Base-by-base conservation (phyloP, 2,329 filamentous ascomycete genomes). In the Paecilomyces dactylethromorphus region DNA sequence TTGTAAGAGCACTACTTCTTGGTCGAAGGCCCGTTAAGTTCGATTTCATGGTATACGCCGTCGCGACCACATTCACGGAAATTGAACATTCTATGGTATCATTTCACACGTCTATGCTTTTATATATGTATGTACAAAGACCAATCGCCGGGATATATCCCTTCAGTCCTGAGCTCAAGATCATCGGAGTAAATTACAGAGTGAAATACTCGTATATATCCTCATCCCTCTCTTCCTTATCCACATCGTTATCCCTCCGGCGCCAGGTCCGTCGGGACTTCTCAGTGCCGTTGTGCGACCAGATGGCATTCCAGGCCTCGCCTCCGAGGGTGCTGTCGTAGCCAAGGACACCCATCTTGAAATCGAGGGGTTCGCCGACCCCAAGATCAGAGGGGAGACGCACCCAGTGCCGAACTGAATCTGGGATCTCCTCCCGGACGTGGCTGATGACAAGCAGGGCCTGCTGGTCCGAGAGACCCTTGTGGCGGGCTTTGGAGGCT, bases 381-480 rank as follows among this genome's bases (percentile, higher is more conserved):
- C 67, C 66, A 6, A 58, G 65, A 18, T 65, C 66, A 5, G 71
- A 72, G 1, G 93, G 92, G 31, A 97, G 78, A 71, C 90, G 92
- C 55, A 97, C 80, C 88, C 90, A 97, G 70, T 95, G 86, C 53
- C 91, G 79, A 24, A 97, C 84, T 64, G 87, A 88, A 55, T 88
- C 87, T 0, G 94, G 94, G 10, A 97, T 89, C 74, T 99, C 94
- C 67, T 96, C 92, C 62, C 87, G 87, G 61, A 93, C 82, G 76
- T 99, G 94, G 61, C 91, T 94, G 60, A 97, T 93, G 63, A 92
- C 91, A n/a, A 97, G 83, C 57, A 99, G 76, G 0, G 92, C 92
- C 75, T 97, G 93, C 22, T 84, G 74, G 0, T 85, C 78, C 1
- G 81, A 81, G 58, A 97, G 74, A 0, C 91, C 91, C 0, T 68